Base-by-base conservation (phyloP, 495 filamentous ascomycete species). In the Hypomontagnella monticulosa region DNA sequence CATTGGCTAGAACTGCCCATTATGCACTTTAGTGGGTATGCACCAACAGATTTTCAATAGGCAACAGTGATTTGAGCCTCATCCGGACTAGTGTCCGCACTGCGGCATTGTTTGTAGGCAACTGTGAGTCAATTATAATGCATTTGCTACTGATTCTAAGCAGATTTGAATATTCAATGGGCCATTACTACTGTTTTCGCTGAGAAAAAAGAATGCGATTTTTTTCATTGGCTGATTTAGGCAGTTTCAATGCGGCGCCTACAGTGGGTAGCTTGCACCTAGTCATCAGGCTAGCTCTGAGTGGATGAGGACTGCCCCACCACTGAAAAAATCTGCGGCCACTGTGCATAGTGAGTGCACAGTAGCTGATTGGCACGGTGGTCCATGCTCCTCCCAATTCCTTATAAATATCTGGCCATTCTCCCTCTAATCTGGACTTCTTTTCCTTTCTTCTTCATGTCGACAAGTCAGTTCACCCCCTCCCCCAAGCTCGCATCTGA, bases 381-480 rank as follows among this genome's bases (percentile, higher is more conserved):
- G 34, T 34, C 41, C 37, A 3, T 14, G 10, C 34, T 16, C 36
- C 6, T 19, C 6, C 40, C 38, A 57, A 59, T 9, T 12, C 10
- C 3, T 19, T 80, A 81, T 81, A 77, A 73, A 72, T 56, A 44
- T 6, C 16, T 12, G 12, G 18, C 34, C 18, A 6, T 5, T 53
- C 56, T 58, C 66, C 61, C 54, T 4, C 18, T 15, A 36, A 38
- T 57, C 53, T 20, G 12, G 19, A 32, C 43, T 50, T 59, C 63
- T 71, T 69, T 66, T 61, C 30, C 55, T 73, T 73, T 72, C 59
- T 72, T 73, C 71, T 66, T 73, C 62, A 73, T 70, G 69, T 67
- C 63, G 63, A 67, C 63, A 67, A 67, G 63, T 67, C 27, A 67
- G 63, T 67, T 16, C 32, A n/a, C 23, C 33, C 42, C 60, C 43